Evolutionary conservation across 2,329 filamentous ascomycete species (phyloP), one percentile per base, ranked within the genome.

Genomic region (Byssochlamys sp.): DNA sequence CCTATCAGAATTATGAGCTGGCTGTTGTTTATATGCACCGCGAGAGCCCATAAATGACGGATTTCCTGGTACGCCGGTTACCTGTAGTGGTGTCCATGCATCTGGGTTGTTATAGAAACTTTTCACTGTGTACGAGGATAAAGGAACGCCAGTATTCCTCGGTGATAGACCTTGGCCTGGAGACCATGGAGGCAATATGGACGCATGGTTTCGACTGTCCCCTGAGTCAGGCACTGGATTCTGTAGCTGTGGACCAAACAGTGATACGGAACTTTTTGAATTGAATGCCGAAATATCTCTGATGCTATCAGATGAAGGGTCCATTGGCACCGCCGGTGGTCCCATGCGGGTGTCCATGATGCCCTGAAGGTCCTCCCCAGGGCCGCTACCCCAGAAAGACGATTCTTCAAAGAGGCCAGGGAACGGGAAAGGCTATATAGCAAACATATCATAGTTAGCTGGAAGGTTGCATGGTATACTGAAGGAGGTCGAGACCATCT

Each of bases 81-180:
- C 61, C 56, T 66, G 67, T 27, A 73, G 57, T 26, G 70, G 66
- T 50, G 61, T 71, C 71, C 71, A 73, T 2, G 66, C 67, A 60
- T 71, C 68, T 55, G 68, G 68, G 24, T 63, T 54, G 35, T 59
- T 59, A 28, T 39, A 25, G 14, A 24, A 24, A 3, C 10, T 3
- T 11, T n/a, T 14, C 4, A 12, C 11, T 12, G 31, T 28, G 14
- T 26, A 19, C 12, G 53, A 19, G 12, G 53, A 7, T 14, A 55
- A 45, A 26, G 53, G n/a, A n/a, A 4, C 25, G 9, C 25, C 53
- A 12, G 19, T 24, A 31, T 25, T 39, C 14, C 63, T 53, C 14
- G 54, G 31, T 11, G 25, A 31, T 26, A 56, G 57, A 9, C 58
- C 56, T 28, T 61, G 57, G 50, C 52, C 58, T 19, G 57, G 45